Evolutionary conservation across 2,329 filamentous ascomycete species (phyloP).

Genomic region (Talaromyces islandicus): DNA sequence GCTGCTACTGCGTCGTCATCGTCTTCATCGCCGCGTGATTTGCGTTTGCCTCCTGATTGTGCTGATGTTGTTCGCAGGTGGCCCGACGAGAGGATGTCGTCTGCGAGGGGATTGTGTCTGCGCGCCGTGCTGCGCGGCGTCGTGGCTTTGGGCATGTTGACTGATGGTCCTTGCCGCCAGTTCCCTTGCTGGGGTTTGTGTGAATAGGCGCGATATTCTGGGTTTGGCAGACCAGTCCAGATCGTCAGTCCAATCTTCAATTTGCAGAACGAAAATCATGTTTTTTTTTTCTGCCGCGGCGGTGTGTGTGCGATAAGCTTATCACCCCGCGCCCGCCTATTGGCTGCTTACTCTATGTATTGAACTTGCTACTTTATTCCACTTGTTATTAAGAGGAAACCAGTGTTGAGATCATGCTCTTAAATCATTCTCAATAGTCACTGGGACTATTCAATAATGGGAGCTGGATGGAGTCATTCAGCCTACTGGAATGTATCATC

Average conservation of each 20-base stretch:
- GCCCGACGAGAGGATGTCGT: conserved; percentile 70
- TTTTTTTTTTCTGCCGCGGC: conserved; percentile 26
- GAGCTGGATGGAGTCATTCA: not conserved
- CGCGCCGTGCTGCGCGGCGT: conserved; percentile 53
- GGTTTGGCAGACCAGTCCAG: not conserved
- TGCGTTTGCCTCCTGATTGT: conserved; percentile 61
- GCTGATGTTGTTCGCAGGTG: conserved; percentile 66
- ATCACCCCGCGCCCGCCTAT: not conserved
- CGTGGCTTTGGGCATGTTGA: conserved; percentile 71
- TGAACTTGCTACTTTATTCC: no score
- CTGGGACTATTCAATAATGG: not conserved
- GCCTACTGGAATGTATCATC: not conserved
- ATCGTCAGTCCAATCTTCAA: not conserved
- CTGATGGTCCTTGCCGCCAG: no score
- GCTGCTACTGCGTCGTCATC: conserved; percentile 50
- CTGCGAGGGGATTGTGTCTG: conserved; percentile 84
- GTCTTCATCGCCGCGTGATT: conserved; percentile 50
- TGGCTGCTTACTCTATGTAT: not conserved
- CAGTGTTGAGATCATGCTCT: not conserved
- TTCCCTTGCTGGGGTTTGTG: not conserved
- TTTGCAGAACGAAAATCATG: conserved; percentile 1
- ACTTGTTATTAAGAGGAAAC: not conserved
- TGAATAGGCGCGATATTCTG: not conserved
- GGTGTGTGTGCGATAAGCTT: conserved; percentile 15
- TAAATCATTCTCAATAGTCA: not conserved